phyloP scores from a whole-genome alignment of 108 stramenopile species.

The Ochromonas danica region DNA sequence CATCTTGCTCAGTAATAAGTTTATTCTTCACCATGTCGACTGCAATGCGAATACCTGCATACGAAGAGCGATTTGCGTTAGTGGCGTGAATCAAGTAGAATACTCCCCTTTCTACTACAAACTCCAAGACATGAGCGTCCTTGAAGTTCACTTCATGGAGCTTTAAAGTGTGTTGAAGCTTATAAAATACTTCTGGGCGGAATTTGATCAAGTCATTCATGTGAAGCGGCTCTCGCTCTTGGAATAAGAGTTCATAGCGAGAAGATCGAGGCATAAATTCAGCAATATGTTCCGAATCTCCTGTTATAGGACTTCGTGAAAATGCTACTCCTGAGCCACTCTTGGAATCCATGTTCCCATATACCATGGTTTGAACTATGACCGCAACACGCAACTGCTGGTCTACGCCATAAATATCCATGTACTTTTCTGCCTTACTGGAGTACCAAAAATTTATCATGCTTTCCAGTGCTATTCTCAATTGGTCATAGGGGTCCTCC shows the following conservation, averaged over 20 bases:
- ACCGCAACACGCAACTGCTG: not conserved
- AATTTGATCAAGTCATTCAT: not conserved
- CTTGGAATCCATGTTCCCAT: not conserved
- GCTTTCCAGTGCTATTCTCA: not conserved
- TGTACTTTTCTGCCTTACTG: not conserved
- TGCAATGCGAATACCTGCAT: not conserved
- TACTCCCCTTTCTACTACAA: slow-evolving; percentile 6
- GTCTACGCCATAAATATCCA: not conserved
- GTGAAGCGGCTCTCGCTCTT: not conserved
- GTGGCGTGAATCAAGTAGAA: not conserved
- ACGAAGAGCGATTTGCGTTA: not conserved
- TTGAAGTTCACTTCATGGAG: not conserved
- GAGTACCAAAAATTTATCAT: not conserved
- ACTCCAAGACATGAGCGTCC: slow-evolving; percentile 19
- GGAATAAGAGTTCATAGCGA: not conserved
- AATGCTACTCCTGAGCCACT: not conserved
- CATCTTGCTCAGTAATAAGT: not conserved
- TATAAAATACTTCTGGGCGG: not conserved
- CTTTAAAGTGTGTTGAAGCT: not conserved
- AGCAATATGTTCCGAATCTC: not conserved
- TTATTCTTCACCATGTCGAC: not conserved
- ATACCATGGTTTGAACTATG: slow-evolving; percentile 25
- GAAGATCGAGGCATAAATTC: not conserved
- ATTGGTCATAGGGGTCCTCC: slow-evolving; percentile 3
- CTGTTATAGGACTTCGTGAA: not conserved